Conservation (phyloP, 148 eudicot genomes). For the Amaranthus hypochondriacus region DNA sequence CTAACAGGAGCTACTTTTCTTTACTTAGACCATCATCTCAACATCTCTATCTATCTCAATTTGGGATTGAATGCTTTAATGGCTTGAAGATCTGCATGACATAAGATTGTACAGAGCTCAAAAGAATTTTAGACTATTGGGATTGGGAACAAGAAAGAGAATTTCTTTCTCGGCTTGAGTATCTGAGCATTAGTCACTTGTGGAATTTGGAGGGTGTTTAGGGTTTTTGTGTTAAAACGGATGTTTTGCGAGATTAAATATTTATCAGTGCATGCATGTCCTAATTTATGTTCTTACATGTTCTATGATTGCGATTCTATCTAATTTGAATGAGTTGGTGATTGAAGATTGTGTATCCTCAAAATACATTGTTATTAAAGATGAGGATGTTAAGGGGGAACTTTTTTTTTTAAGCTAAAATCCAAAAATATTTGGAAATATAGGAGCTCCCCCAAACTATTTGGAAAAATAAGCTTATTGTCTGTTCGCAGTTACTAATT, state of each 20-base stretch:
- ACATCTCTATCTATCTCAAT: conserved; percentile 18
- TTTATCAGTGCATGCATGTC: conserved; percentile 26
- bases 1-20: conserved; percentile 23
- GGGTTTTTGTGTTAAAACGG: neutral
- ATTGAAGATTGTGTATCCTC: conserved; percentile 29
- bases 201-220: conserved; percentile 24
- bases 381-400: neutral
- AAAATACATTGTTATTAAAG: conserved; percentile 10
- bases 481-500: too few relatives aligned
- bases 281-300: conserved; percentile 18
- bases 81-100: conserved; percentile 21
- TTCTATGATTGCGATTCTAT: conserved; percentile 18
- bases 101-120: conserved; percentile 26
- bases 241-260: conserved; percentile 20
- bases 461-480: too few relatives aligned
- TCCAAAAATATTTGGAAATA: too few relatives aligned
- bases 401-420: too few relatives aligned
- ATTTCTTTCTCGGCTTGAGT: conserved; percentile 21
- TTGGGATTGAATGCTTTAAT: conserved; percentile 15
- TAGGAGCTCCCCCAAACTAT: too few relatives aligned
- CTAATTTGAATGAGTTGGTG: conserved; percentile 24
- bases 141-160: neutral
- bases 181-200: conserved; percentile 16
- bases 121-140: neutral
- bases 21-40: conserved; percentile 33